These are phyloP conservation scores for Scleroderma bovista DNA, from an alignment of 768 basidiomycete species.

Conservation along the genomic window DNA sequence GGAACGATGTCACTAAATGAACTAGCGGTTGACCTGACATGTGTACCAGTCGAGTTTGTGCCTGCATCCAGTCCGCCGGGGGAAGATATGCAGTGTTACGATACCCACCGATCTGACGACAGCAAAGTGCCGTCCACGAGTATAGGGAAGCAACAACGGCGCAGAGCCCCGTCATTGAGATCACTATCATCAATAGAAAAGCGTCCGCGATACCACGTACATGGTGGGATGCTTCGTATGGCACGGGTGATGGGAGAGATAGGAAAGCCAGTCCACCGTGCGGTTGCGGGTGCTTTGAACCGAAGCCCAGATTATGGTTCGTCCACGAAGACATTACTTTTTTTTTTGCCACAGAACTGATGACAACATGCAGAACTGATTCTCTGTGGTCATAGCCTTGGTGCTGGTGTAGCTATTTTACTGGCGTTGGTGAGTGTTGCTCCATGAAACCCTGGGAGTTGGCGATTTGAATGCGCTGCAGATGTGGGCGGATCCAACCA, in stretches of 20 bases:
- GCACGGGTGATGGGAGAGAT: constrained; percentile 72
- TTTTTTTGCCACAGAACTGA: neutral
- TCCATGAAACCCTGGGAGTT: neutral
- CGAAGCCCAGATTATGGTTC: constrained; percentile 69
- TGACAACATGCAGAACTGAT: constrained; percentile 49
- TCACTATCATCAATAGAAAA: constrained; percentile 10
- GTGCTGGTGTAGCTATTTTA: constrained; percentile 74
- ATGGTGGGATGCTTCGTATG: constrained; percentile 78
- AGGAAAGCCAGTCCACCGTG: constrained; percentile 72
- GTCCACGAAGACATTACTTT: constrained; percentile 20
- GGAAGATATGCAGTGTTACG: constrained; percentile 24
- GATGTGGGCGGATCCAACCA: constrained; percentile 85
- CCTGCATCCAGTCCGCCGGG: constrained; percentile 38
- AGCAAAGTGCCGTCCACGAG: constrained; percentile 35
- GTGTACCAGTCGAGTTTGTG: constrained; percentile 64
- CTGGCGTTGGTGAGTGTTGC: constrained; percentile 56
- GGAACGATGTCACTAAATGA: constrained; percentile 87
- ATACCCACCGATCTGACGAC: constrained; percentile 15
- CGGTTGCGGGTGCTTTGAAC: constrained; percentile 63
- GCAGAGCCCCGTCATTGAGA: constrained; percentile 19
- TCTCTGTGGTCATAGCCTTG: constrained; percentile 78
- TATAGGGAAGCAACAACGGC: constrained; percentile 18
- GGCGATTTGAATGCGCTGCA: constrained; percentile 20
- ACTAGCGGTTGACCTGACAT: constrained; percentile 80
- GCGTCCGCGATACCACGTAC: constrained; percentile 52